Conservation (phyloP, 768 basidiomycete genomes). For the Suillus alpinus region DNA sequence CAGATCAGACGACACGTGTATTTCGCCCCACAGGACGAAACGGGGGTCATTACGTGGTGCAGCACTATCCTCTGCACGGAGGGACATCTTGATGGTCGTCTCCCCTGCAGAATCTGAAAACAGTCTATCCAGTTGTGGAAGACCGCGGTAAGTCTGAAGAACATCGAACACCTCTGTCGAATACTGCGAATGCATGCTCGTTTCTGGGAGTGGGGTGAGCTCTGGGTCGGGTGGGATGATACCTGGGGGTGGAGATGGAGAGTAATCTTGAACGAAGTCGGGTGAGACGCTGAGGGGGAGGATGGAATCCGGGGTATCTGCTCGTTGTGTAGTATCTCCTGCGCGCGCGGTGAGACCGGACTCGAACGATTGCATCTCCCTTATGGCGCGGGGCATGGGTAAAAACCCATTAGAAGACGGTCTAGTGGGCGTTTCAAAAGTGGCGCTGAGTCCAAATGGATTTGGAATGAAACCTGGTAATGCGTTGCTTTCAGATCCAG, state of each 20-base stretch:
- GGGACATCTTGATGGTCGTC: constrained; percentile 70
- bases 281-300: not conserved
- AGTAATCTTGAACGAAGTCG: constrained; percentile 4
- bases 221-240: constrained; percentile 25
- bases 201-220: constrained; percentile 42
- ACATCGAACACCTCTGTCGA: constrained; percentile 79
- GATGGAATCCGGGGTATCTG: constrained; percentile 11
- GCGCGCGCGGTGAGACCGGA: constrained; percentile 76
- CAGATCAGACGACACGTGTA: constrained; percentile 28
- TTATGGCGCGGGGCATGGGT: constrained; percentile 53
- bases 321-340: constrained; percentile 27
- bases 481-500: constrained; percentile 18
- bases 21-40: constrained; percentile 88
- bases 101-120: constrained; percentile 53
- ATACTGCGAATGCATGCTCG: constrained; percentile 58
- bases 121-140: constrained; percentile 70
- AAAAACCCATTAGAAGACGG: constrained; percentile 41
- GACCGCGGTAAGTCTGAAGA: constrained; percentile 73
- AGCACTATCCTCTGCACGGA: constrained; percentile 62
- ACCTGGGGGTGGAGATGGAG: constrained; percentile 19
- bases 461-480: constrained; percentile 33
- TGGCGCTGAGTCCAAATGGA: constrained; percentile 65
- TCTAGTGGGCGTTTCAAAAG: constrained; percentile 58
- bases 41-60: constrained; percentile 85
- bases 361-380: constrained; percentile 87